These are phyloP conservation scores for Pichia nakasei DNA, from an alignment of 805 yeast genomes.

Conservation along the genomic window DNA sequence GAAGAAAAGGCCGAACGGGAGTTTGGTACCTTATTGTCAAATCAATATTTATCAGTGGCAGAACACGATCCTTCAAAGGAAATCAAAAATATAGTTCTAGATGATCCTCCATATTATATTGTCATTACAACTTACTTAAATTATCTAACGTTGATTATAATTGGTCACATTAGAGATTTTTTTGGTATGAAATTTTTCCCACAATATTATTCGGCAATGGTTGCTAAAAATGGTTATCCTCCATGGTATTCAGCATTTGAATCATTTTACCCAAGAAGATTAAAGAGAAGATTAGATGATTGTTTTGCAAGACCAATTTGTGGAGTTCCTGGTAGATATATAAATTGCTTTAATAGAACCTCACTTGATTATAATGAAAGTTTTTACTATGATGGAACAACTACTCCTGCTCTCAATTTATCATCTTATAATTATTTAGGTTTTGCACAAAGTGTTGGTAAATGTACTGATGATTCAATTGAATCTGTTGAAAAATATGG, in stretches of 20 bases:
- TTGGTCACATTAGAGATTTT: slow-evolving; percentile 88
- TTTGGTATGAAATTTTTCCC: slow-evolving; percentile 70
- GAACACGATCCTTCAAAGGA: slow-evolving; percentile 49
- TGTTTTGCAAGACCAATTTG: slow-evolving; percentile 94
- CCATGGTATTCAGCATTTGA: slow-evolving; percentile 95
- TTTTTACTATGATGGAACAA: slow-evolving; percentile 68
- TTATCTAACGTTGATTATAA: slow-evolving; percentile 72
- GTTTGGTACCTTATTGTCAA: slow-evolving; percentile 60
- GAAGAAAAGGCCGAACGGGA: slow-evolving; percentile 50
- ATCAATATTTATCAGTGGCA: slow-evolving; percentile 57
- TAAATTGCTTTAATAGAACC: slow-evolving; percentile 70
- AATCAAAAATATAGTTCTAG: slow-evolving; percentile 52
- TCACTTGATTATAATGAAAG: slow-evolving; percentile 56
- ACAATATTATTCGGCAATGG: slow-evolving; percentile 51
- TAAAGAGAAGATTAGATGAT: slow-evolving; percentile 86
- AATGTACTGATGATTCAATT: slow-evolving; percentile 75
- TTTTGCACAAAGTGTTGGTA: slow-evolving; percentile 91
- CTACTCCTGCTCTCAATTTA: slow-evolving; percentile 72
- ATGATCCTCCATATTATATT: slow-evolving; percentile 80
- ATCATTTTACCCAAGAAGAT: slow-evolving; percentile 84
- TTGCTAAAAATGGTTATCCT: slow-evolving; percentile 83
- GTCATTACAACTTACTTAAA: slow-evolving; percentile 76
- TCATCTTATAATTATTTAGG: slow-evolving; percentile 93
- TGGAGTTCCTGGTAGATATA: slow-evolving; percentile 93
- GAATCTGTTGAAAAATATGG: slow-evolving; percentile 61